Conservation (phyloP, 495 filamentous ascomycete species). For the Xylaria telfairii region DNA sequence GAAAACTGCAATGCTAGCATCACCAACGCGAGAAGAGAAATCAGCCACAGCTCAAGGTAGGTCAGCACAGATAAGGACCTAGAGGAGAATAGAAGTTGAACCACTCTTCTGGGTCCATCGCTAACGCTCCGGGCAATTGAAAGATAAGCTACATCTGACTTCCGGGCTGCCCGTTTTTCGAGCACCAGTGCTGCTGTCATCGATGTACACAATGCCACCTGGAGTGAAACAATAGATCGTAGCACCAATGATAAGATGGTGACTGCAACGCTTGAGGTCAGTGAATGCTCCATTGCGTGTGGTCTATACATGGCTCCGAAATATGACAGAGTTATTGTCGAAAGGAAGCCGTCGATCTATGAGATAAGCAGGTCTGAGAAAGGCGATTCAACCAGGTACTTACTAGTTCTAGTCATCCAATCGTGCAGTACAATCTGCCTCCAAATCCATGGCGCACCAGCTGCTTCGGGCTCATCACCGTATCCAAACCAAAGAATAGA, state of each 20-base stretch:
- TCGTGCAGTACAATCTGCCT: slow-evolving; percentile 1
- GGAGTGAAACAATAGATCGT: slow-evolving; percentile 9
- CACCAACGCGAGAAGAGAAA: slow-evolving; percentile 4
- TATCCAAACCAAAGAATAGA: slow-evolving; percentile 14
- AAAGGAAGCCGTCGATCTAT: too few relatives aligned
- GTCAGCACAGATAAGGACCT: slow-evolving; percentile 4
- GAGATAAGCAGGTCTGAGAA: too few relatives aligned
- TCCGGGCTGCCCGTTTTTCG: slow-evolving; percentile 7
- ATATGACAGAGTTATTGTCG: background rate
- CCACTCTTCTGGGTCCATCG: slow-evolving; percentile 4
- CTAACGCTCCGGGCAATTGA: slow-evolving; percentile 14
- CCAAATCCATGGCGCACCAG: slow-evolving; percentile 4
- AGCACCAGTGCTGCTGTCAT: slow-evolving; percentile 14
- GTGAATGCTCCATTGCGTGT: background rate
- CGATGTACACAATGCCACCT: slow-evolving; percentile 14
- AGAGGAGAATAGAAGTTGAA: background rate
- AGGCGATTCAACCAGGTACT: background rate
- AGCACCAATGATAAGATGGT: background rate
- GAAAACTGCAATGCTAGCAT: slow-evolving; percentile 15
- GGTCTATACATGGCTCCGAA: background rate
- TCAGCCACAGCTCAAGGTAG: slow-evolving; percentile 8
- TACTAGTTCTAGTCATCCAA: slow-evolving; percentile 11
- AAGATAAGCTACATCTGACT: slow-evolving; percentile 13
- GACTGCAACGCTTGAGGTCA: background rate
- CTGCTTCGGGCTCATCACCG: background rate